Conservation (phyloP, 305 asterid species). For the Fraxinus platypoda region DNA sequence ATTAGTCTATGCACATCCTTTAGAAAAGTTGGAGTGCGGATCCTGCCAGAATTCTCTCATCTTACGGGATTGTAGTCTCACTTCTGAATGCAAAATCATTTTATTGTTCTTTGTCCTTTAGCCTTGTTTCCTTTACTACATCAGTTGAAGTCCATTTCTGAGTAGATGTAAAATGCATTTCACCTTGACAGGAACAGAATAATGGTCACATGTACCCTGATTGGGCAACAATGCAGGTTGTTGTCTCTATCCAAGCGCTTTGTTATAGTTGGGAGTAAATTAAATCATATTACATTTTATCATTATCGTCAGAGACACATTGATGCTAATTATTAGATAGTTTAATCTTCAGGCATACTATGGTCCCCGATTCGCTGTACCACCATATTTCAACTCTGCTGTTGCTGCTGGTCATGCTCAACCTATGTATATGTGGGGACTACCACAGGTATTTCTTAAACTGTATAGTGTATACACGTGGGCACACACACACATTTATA, state of each 20-base stretch:
- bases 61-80: not conserved
- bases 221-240: slow-evolving; percentile 97
- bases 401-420: slow-evolving; percentile 77
- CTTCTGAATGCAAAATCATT: not conserved
- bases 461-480: not conserved
- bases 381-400: slow-evolving; percentile 46
- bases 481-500: not conserved
- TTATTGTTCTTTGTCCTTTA: not conserved
- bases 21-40: not conserved
- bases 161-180: slow-evolving; percentile 22
- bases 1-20: not conserved
- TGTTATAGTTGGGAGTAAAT: not conserved
- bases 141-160: slow-evolving; percentile 22
- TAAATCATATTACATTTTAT: not conserved
- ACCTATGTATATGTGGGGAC: slow-evolving; percentile 91
- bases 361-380: slow-evolving; percentile 53
- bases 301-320: not conserved
- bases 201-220: slow-evolving; percentile 74
- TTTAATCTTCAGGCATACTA: slow-evolving; percentile 41
- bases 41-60: not conserved
- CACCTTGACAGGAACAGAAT: slow-evolving; percentile 63
- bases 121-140: slow-evolving; percentile 1
- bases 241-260: slow-evolving; percentile 7
- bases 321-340: slow-evolving; percentile 7
- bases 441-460: slow-evolving; percentile 66